These are phyloP conservation scores for Penicillium sp. DNA, from an alignment of 2,329 filamentous ascomycete genomes.

Conservation along the genomic window DNA sequence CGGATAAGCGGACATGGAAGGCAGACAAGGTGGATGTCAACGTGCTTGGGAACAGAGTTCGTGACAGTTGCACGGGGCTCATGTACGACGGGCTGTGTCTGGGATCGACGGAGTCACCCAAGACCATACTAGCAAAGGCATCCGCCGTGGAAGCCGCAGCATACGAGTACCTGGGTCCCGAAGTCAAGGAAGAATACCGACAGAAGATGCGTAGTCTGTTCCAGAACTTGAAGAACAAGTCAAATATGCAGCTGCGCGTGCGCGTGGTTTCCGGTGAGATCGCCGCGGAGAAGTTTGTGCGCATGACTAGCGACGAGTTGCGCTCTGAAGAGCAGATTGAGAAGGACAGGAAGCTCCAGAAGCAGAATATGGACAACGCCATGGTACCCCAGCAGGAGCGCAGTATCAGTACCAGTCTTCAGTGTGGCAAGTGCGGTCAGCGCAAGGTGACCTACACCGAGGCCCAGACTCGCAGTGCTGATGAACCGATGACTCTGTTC, in stretches of 20 bases:
- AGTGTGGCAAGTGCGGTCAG: constrained; percentile 87
- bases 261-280: constrained; percentile 74
- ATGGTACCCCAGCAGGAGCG: constrained; percentile 91
- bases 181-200: constrained; percentile 69
- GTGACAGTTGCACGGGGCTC: constrained; percentile 82
- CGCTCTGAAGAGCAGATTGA: constrained; percentile 78
- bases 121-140: constrained; percentile 61
- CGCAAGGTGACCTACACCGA: constrained; percentile 94
- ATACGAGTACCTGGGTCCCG: constrained; percentile 63
- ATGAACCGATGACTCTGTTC: constrained; percentile 67
- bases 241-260: constrained; percentile 70
- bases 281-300: constrained; percentile 66
- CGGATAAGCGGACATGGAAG: constrained; percentile 75
- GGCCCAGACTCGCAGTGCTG: constrained; percentile 89
- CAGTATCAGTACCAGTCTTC: constrained; percentile 79
- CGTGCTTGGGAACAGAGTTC: constrained; percentile 66
- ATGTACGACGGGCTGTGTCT: constrained; percentile 89
- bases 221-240: constrained; percentile 90
- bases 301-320: constrained; percentile 85
- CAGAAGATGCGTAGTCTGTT: constrained; percentile 88
- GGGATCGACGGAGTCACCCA: constrained; percentile 57
- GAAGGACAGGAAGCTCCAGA: constrained; percentile 69
- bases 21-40: constrained; percentile 74
- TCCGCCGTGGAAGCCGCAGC: constrained; percentile 74
- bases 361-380: constrained; percentile 95